Evolutionary conservation across 2,329 filamentous ascomycete genomes (phyloP).

Genomic region (Alternaria novae-zelandiae): DNA sequence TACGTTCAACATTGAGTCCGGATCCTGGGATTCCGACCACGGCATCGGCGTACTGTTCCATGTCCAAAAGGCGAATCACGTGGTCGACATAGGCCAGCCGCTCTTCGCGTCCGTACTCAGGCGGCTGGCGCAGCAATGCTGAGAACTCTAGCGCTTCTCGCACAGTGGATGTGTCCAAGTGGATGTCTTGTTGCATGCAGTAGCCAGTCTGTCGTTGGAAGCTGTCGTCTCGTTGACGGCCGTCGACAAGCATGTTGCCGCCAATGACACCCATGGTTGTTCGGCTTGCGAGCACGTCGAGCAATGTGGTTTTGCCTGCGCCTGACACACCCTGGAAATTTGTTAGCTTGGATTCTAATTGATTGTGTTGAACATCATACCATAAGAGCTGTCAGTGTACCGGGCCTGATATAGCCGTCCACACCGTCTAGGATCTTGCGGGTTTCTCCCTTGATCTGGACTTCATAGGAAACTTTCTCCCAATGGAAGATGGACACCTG

Average conservation of each 20-base stretch:
- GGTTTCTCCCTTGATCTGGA: slow-evolving; percentile 48
- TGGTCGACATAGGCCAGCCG: slow-evolving; percentile 66
- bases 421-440: slow-evolving; percentile 60
- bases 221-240: slow-evolving; percentile 64
- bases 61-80: slow-evolving; percentile 84
- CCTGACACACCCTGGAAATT: slow-evolving; percentile 74
- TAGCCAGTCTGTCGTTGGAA: slow-evolving; percentile 79
- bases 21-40: slow-evolving; percentile 22
- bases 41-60: slow-evolving; percentile 60
- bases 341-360: slow-evolving; percentile 56
- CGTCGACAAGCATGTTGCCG: slow-evolving; percentile 76
- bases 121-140: slow-evolving; percentile 68
- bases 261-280: slow-evolving; percentile 77
- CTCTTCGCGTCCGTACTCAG: slow-evolving; percentile 19
- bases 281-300: slow-evolving; percentile 81
- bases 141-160: slow-evolving; percentile 76
- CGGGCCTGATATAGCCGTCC: slow-evolving; percentile 62
- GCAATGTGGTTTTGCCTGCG: slow-evolving; percentile 85
- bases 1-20: slow-evolving; percentile 52
- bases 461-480: slow-evolving; percentile 34
- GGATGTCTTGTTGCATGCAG: slow-evolving; percentile 64
- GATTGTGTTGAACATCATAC: slow-evolving; percentile 37
- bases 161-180: slow-evolving; percentile 64
- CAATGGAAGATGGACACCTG: slow-evolving; percentile 50
- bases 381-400: slow-evolving; percentile 52